phyloP scores from a whole-genome alignment of 495 filamentous ascomycete genomes.

The Xylaria scruposa region DNA sequence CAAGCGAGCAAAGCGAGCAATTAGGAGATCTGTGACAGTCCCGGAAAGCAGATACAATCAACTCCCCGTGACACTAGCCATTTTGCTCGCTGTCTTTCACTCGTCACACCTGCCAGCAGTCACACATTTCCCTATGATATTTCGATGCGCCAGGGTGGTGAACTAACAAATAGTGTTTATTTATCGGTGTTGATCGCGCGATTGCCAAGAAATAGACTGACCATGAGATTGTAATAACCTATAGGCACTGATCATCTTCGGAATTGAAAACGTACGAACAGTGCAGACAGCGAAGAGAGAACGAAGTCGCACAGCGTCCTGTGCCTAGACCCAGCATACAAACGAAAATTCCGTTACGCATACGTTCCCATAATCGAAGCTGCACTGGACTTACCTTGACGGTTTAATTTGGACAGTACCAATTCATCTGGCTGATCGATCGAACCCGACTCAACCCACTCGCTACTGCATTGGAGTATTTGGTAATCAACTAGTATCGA shows the following conservation, averaged over 20 bases:
- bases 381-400: constrained; percentile 1
- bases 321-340: constrained; percentile 3
- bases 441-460: background rate
- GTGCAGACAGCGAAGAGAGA: constrained; percentile 8
- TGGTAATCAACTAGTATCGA: constrained; percentile 7
- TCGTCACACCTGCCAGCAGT: background rate
- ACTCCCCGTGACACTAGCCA: background rate
- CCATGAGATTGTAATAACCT: constrained; percentile 10
- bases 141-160: constrained; percentile 14
- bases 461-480: constrained; percentile 11
- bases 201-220: constrained; percentile 13
- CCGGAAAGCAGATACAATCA: constrained; percentile 5
- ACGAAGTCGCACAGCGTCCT: constrained; percentile 13
- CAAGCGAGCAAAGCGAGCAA: background rate
- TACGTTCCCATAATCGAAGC: constrained; percentile 13
- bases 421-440: background rate
- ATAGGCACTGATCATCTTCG: constrained; percentile 13
- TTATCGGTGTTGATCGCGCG: constrained; percentile 3
- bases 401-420: background rate
- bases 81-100: constrained; percentile 5
- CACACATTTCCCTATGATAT: background rate
- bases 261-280: constrained; percentile 7
- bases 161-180: background rate
- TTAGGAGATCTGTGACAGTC: constrained; percentile 8
- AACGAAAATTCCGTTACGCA: constrained; percentile 9